Evolutionary conservation across 2,329 filamentous ascomycete genomes (phyloP).

Genomic region (Massarina eburnea): DNA sequence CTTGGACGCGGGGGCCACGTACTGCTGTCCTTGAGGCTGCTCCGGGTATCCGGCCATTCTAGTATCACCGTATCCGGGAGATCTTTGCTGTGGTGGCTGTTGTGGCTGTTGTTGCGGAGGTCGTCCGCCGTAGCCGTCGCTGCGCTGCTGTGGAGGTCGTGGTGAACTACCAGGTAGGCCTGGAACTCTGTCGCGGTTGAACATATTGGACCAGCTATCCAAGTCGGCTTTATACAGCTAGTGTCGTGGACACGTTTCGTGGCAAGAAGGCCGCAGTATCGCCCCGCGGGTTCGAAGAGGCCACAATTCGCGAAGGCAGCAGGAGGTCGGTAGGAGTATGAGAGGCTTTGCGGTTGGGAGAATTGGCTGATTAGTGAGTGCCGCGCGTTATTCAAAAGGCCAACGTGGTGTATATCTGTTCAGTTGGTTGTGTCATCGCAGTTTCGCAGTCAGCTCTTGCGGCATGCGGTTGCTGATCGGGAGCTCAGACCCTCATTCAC

Average conservation of each 20-base stretch:
- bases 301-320: background rate
- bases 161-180: constrained; percentile 48
- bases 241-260: constrained; percentile 6
- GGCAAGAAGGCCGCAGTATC: background rate
- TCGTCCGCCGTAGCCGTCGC: constrained; percentile 46
- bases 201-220: constrained; percentile 46
- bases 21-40: constrained; percentile 9
- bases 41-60: constrained; percentile 39
- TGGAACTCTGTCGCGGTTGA: constrained; percentile 58
- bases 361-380: too few relatives aligned
- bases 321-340: background rate
- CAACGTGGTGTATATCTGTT: background rate
- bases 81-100: constrained; percentile 23
- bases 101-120: constrained; percentile 33
- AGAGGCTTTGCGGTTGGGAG: too few relatives aligned
- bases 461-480: background rate
- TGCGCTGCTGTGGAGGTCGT: constrained; percentile 44
- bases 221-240: background rate
- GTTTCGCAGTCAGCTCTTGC: constrained; percentile 1
- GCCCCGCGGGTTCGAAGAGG: background rate
- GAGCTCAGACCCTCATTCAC: constrained; percentile 1
- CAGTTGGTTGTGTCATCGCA: background rate
- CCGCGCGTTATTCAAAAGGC: background rate
- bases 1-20: too few relatives aligned
- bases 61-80: constrained; percentile 23